A percentile compares a stretch with the other conserved stretches of the same genome.
These are phyloP conservation scores for Pythium sp. DNA, from an alignment of 352 stramenopile genomes.

Conservation along the genomic window DNA sequence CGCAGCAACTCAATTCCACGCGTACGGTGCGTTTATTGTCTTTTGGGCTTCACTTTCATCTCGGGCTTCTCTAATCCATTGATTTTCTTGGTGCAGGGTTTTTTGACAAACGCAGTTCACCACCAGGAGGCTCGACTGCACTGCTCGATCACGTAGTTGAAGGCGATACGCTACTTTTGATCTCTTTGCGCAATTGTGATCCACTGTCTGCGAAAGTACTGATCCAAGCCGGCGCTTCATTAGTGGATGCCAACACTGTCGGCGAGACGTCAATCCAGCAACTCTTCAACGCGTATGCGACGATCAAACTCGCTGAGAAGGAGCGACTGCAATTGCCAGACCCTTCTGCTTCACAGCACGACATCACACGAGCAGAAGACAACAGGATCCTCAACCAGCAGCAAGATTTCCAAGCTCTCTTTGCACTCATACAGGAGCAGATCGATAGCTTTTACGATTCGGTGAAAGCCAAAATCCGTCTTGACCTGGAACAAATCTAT, in stretches of 20 bases:
- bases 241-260: constrained; percentile 26
- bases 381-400: constrained; percentile 13
- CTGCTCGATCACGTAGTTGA: constrained; percentile 37
- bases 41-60: neutral
- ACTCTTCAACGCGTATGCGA: constrained; percentile 31
- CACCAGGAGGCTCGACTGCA: neutral
- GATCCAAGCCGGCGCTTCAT: constrained; percentile 28
- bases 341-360: neutral
- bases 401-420: constrained; percentile 30
- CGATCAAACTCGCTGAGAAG: constrained; percentile 25
- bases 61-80: too few species aligned
- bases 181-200: constrained; percentile 48
- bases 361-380: neutral
- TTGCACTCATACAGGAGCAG: constrained; percentile 23
- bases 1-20: constrained; percentile 46
- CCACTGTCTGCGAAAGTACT: constrained; percentile 31
- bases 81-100: constrained; percentile 34
- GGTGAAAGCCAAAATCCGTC: constrained; percentile 20
- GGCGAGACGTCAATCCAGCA: constrained; percentile 35
- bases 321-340: constrained; percentile 2
- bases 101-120: constrained; percentile 27
- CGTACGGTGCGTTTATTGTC: constrained; percentile 33
- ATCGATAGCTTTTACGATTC: constrained; percentile 31
- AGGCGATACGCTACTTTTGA: constrained; percentile 52
- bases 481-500: constrained; percentile 43